Conservation (phyloP, 176 grass and related monocot species). For the Thalia dealbata region DNA sequence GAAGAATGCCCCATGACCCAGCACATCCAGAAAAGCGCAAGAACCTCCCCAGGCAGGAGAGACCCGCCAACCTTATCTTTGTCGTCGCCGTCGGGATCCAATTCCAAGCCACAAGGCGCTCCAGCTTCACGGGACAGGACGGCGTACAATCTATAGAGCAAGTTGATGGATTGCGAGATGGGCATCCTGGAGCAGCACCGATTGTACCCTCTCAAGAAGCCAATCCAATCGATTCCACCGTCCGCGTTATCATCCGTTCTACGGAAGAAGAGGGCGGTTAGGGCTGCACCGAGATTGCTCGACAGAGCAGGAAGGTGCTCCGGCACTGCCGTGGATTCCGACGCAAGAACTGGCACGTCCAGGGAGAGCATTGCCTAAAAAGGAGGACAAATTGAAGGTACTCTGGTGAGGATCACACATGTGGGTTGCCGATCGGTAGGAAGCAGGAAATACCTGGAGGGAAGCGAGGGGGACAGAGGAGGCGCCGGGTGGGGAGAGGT, state of each 20-base stretch:
- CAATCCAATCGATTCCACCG: slow-evolving; percentile 29
- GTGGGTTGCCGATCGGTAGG: neutral
- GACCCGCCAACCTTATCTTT: slow-evolving; percentile 54
- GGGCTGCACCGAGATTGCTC: slow-evolving; percentile 31
- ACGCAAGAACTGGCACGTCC: slow-evolving; percentile 24
- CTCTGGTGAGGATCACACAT: neutral
- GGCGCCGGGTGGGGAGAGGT: slow-evolving; percentile 22
- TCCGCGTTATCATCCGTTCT: neutral
- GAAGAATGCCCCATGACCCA: slow-evolving; percentile 58
- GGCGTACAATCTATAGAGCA: slow-evolving; percentile 54
- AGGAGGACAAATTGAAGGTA: neutral
- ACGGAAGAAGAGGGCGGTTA: slow-evolving; percentile 55
- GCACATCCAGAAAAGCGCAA: slow-evolving; percentile 62
- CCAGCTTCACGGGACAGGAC: slow-evolving; percentile 32
- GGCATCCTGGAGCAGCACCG: slow-evolving; percentile 61
- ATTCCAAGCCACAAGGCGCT: slow-evolving; percentile 29
- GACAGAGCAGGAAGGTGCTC: slow-evolving; percentile 35
- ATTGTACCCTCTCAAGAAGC: slow-evolving; percentile 69
- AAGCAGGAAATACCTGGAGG: slow-evolving; percentile 27
- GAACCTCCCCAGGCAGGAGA: slow-evolving; percentile 37
- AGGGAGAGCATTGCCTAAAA: slow-evolving; percentile 27
- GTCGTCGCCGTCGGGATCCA: slow-evolving; percentile 29
- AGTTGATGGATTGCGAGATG: slow-evolving; percentile 42
- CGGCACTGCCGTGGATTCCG: slow-evolving; percentile 28
- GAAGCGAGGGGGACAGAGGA: slow-evolving; percentile 25